Evolutionary conservation across 495 filamentous ascomycete species (phyloP).

Genomic region (Aspergillus cavernicola): DNA sequence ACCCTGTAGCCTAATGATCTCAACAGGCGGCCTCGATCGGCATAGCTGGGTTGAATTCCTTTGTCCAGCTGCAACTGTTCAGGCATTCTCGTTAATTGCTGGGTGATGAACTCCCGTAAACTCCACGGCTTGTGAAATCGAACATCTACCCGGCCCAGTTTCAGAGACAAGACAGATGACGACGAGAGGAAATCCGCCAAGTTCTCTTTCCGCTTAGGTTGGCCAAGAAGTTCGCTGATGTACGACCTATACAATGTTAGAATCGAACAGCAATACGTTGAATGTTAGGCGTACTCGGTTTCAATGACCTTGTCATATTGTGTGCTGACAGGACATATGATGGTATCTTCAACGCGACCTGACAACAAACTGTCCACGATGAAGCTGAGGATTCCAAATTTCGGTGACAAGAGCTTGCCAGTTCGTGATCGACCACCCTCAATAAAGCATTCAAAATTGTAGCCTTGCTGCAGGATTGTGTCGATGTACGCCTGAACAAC

Average conservation of each 20-base stretch:
- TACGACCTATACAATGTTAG: constrained; percentile 56
- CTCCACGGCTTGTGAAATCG: constrained; percentile 96
- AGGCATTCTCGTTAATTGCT: constrained; percentile 57
- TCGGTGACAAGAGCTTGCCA: constrained; percentile 87
- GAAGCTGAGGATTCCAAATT: constrained; percentile 94
- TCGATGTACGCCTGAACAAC: constrained; percentile 96
- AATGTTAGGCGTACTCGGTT: constrained; percentile 62
- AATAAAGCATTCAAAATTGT: constrained; percentile 95
- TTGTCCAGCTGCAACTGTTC: constrained; percentile 26
- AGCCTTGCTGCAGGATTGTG: constrained; percentile 81
- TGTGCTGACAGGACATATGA: constrained; percentile 90
- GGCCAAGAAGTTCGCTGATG: constrained; percentile 86
- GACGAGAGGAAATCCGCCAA: constrained; percentile 81
- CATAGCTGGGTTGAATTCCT: constrained; percentile 40
- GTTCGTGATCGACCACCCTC: constrained; percentile 91
- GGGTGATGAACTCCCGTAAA: constrained; percentile 69
- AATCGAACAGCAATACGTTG: background rate
- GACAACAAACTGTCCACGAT: constrained; percentile 85
- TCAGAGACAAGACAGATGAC: constrained; percentile 82
- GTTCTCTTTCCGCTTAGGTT: constrained; percentile 93
- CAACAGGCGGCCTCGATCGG: constrained; percentile 60
- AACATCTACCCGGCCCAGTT: constrained; percentile 88
- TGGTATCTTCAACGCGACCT: constrained; percentile 83
- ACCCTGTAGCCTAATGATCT: constrained; percentile 87
- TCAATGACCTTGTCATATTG: constrained; percentile 99